Conservation (phyloP, 1,284 basidiomycete species). For the Apiotrichum porosum region DNA sequence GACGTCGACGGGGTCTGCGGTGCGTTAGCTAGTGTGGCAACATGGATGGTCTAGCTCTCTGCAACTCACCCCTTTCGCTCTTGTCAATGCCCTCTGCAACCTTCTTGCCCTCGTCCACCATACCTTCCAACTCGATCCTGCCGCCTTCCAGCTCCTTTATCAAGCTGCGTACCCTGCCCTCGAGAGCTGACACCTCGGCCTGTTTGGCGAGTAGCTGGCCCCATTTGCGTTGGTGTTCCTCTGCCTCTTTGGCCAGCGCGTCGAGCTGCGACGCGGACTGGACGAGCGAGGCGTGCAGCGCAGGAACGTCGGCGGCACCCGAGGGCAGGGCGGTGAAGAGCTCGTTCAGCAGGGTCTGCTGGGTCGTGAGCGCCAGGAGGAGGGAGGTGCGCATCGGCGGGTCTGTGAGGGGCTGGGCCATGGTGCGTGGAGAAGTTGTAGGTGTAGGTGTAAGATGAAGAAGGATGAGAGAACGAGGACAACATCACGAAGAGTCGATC, state of each 20-base stretch:
- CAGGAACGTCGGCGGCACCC: constrained; percentile 4
- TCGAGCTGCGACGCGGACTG: constrained; percentile 22
- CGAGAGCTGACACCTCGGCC: constrained; percentile 26
- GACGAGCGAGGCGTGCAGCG: constrained; percentile 22
- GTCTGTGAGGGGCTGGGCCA: constrained; percentile 5
- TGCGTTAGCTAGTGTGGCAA: constrained; percentile 3
- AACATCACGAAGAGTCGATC: background rate
- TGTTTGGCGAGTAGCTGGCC: constrained; percentile 21
- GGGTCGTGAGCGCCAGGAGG: constrained; percentile 35
- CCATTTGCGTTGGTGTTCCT: constrained; percentile 33
- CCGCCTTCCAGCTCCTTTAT: constrained; percentile 27
- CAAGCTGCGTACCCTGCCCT: constrained; percentile 22
- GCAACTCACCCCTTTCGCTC: constrained; percentile 29
- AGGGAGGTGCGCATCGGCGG: constrained; percentile 27
- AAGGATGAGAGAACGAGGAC: too few species aligned
- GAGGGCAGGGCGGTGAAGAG: constrained; percentile 29
- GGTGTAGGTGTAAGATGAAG: too few species aligned
- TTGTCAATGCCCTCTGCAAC: constrained; percentile 27
- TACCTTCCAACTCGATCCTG: constrained; percentile 27
- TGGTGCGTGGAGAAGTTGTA: background rate
- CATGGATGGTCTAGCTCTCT: too few species aligned
- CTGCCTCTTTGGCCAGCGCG: constrained; percentile 18
- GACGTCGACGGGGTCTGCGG: constrained; percentile 27
- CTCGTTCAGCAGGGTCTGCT: constrained; percentile 31
- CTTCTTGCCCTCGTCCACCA: constrained; percentile 26